Percentiles rank a stretch among this genome's conserved stretches.
Conservation (phyloP, 805 yeast genomes). For the Yarrowia sp. region DNA sequence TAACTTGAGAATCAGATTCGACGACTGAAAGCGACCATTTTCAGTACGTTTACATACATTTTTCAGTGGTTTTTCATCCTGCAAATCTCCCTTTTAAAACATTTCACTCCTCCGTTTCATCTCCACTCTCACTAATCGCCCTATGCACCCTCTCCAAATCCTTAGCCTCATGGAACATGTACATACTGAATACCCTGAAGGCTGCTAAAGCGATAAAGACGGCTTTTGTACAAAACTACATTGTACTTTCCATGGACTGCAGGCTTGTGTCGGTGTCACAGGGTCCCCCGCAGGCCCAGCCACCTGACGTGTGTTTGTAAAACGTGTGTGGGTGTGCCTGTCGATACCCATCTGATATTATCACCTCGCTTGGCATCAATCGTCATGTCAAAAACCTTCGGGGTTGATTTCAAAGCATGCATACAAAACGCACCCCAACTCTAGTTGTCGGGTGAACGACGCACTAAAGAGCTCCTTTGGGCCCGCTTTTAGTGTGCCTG, state of each 20-base stretch:
- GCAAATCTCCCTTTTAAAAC: not conserved
- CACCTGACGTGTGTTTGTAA: not conserved
- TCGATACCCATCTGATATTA: not conserved
- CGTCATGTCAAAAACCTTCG: not conserved
- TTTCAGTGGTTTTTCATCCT: too few species aligned
- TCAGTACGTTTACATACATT: too few species aligned
- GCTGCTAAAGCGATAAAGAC: too few species aligned
- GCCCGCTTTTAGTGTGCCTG: not conserved
- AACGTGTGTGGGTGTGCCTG: not conserved
- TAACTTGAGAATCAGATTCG: too few species aligned
- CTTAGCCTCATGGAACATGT: not conserved
- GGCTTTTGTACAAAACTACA: too few species aligned
- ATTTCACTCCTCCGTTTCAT: not conserved
- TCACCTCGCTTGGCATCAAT: not conserved
- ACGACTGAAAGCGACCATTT: too few species aligned
- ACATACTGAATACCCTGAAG: too few species aligned
- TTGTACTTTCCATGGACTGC: too few species aligned
- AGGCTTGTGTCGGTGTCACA: too few species aligned
- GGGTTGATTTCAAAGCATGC: conserved; percentile 22
- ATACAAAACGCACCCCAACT: not conserved
- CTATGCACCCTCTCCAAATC: not conserved
- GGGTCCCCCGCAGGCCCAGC: too few species aligned
- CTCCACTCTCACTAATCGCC: not conserved
- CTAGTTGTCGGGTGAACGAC: not conserved
- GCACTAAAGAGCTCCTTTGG: not conserved